phyloP scores from a whole-genome alignment of 1,284 basidiomycete species.

The Ustilago loliicola region DNA sequence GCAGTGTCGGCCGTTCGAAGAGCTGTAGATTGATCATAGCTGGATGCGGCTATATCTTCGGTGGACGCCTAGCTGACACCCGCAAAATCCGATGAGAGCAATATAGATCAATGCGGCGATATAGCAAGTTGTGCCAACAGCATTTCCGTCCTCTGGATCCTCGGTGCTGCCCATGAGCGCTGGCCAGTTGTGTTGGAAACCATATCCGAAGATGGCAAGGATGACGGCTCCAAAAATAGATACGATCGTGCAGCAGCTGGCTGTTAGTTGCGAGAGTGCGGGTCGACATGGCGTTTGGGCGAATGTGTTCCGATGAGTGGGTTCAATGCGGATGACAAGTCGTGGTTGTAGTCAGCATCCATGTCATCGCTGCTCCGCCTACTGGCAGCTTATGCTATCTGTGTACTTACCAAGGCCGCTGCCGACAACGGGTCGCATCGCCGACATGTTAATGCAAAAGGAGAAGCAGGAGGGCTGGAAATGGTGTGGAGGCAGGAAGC shows the following conservation, averaged over 20 bases:
- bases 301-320: not conserved
- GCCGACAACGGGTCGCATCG: conserved; percentile 56
- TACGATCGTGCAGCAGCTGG: conserved; percentile 74
- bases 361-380: not conserved
- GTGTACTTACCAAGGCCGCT: conserved; percentile 53
- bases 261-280: conserved; percentile 59
- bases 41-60: conserved; percentile 65
- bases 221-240: conserved; percentile 74
- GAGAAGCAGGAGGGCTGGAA: not conserved
- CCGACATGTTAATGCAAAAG: conserved; percentile 33
- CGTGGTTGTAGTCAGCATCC: conserved; percentile 4
- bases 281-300: not conserved
- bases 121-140: conserved; percentile 72
- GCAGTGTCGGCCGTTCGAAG: not conserved
- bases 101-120: conserved; percentile 73
- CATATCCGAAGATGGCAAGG: conserved; percentile 70
- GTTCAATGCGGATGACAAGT: not conserved
- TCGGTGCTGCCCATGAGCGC: conserved; percentile 73
- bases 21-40: conserved; percentile 19
- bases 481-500: not conserved
- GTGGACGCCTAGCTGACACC: conserved; percentile 71
- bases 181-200: conserved; percentile 70
- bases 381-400: not conserved
- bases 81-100: conserved; percentile 73
- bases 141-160: conserved; percentile 73